Base-by-base conservation (phyloP, 371 early-diverging fungal species). In the Mortierella sp. region DNA sequence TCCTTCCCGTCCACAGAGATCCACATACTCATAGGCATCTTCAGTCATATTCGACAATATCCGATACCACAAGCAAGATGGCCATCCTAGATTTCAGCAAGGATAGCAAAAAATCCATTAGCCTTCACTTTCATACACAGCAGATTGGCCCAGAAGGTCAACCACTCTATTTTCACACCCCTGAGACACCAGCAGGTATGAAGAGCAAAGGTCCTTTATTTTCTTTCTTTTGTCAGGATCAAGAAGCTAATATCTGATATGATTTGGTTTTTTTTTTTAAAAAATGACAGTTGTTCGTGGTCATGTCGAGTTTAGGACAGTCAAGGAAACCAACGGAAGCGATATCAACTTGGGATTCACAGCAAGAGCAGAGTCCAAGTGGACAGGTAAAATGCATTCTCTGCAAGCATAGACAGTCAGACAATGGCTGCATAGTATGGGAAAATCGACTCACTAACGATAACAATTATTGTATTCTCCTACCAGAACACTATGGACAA, bases 91-190 rank as follows among this genome's bases (percentile, higher is more conserved):
- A 75, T 28, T 75, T 70, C 23, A 55, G 60, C 37, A 75, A 75
- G 44, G 75, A 75, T 62, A 59, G 37, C 7, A 50, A 55, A 12
- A 75, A 75, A 25, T 75, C 75, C 21, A 70, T 75, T 29, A 52
- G 63, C 28, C 25, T 75, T 16, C 70, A 75, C 58, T 75, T 75
- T 52, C 66, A 75, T 59, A 62, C 65, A 6, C 62, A 43, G 18
- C 66, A 75, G 28, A 58, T 70, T 19, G 75, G 75, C 15, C 75
- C 75, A 43, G 70, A 75, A 15, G 63, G 70, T 7, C 75, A 66
- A 18, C 70, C 70, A 6, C 62, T 75, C 15, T 75, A 70, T 52
- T 75, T 65, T 26, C 60, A 61, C 46, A 75, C 75, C 4, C 75
- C 66, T 47, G 75, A 75, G 48, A 28, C 43, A 12, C 70, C 75